Evolutionary conservation across 164 flowering plant species (phyloP), one percentile per base, ranked within the genome.

Genomic region (Macadamia tetraphylla): DNA sequence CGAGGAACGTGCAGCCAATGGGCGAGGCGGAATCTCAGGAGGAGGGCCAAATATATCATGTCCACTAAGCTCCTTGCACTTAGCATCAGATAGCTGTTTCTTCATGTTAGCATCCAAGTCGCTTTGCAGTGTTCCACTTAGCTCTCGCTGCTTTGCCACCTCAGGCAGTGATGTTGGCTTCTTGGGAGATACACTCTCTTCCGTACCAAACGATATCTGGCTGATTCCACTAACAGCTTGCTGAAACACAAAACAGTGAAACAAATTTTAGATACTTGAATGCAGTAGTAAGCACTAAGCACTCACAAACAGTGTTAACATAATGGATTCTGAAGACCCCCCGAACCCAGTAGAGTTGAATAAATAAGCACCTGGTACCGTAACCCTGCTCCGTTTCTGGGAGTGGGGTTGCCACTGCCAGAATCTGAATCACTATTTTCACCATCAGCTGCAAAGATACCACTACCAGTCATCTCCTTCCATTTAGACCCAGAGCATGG

Each of bases 381-480:
- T 44, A 87, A 1, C 35, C 90, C 88, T 53, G 94, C 85, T 85
- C 74, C 87, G 74, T 77, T 83, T 51, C 68, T 78, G 49, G 85
- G 70, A 60, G 81, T 74, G 17, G 85, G 74, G 44, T 70, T 75
- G 40, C 80, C 82, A 65, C 76, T 76, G 12, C 80, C 89, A 63
- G 81, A 51, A 72, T 87, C 95, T 30, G 71, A n/a, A 40, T 67
- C 70, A 46, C 78, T 88, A 67, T 78, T 64, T 72, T 87, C 96
- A 71, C 73, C 86, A 30, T 78, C 82, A 14, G 65, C 86, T 9
- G 71, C 78, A 71, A 94, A 94, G 69, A 94, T 94, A 11, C 94
- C 94, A 68, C 96, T 94, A 13, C 99, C 99, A 65, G 94, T 90
- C 78, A 94, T 94, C 87, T 94, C 99, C 79, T 87, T 92, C 81